Evolutionary conservation across 1,284 basidiomycete species (phyloP).

Genomic region (Prillingera fragicola): DNA sequence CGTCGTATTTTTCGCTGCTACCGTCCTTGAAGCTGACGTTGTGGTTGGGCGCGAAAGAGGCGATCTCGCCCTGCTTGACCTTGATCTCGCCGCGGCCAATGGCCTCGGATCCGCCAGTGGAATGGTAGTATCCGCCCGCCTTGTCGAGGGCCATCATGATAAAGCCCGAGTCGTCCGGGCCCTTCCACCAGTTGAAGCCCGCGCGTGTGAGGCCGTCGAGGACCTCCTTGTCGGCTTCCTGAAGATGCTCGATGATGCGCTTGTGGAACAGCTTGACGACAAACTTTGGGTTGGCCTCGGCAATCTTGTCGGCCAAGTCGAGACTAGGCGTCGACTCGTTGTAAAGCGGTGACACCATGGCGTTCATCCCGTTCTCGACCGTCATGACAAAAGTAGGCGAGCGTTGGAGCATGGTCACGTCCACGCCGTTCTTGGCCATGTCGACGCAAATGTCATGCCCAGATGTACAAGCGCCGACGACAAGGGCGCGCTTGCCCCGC

Average conservation of each 20-base stretch:
- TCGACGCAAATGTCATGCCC: slow-evolving; percentile 52
- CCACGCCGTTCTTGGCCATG: slow-evolving; percentile 51
- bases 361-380: slow-evolving; percentile 50
- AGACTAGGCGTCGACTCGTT: slow-evolving; percentile 50
- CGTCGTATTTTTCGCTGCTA: slow-evolving; percentile 59
- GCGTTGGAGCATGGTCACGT: slow-evolving; percentile 62
- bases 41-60: slow-evolving; percentile 47
- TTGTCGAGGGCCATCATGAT: slow-evolving; percentile 40
- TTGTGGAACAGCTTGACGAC: slow-evolving; percentile 50
- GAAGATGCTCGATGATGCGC: slow-evolving; percentile 53
- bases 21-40: slow-evolving; percentile 63
- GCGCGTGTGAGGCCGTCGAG: slow-evolving; percentile 55
- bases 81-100: slow-evolving; percentile 69
- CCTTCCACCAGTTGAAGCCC: slow-evolving; percentile 58
- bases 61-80: slow-evolving; percentile 61
- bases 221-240: slow-evolving; percentile 54
- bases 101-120: slow-evolving; percentile 57
- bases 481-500: slow-evolving; percentile 56
- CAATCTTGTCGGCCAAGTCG: slow-evolving; percentile 52
- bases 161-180: slow-evolving; percentile 51
- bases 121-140: slow-evolving; percentile 51
- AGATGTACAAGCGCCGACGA: slow-evolving; percentile 59
- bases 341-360: slow-evolving; percentile 51
- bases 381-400: slow-evolving; percentile 60
- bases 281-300: slow-evolving; percentile 8